Conservation (phyloP, 208 protist species). For the Phytomonas sp. region DNA sequence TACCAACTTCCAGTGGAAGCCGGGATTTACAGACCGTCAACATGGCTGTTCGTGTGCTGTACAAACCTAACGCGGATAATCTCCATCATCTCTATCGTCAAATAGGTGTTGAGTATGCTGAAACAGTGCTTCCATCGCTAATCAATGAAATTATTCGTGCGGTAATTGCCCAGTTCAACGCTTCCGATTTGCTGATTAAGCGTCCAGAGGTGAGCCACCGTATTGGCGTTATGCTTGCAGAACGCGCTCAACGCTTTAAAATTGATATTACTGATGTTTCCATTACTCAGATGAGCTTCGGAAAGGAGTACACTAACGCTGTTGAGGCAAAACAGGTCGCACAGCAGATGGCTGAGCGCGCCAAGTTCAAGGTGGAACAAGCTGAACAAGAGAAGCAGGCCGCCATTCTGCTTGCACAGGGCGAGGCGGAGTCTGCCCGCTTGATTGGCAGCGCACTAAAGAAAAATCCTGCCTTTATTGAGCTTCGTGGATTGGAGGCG, state of each 20-base stretch:
- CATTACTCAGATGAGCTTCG: constrained; percentile 96
- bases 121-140: constrained; percentile 97
- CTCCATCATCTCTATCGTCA: constrained; percentile 93
- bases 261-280: constrained; percentile 98
- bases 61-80: constrained; percentile 87
- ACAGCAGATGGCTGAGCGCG: constrained; percentile 94
- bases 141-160: constrained; percentile 98
- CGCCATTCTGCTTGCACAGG: constrained; percentile 88
- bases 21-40: constrained; percentile 98
- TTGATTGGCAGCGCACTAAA: constrained; percentile 87
- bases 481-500: constrained; percentile 90
- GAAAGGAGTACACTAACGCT: constrained; percentile 92
- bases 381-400: constrained; percentile 92
- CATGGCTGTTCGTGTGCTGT: constrained; percentile 97
- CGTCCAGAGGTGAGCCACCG: constrained; percentile 90
- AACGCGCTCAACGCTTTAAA: constrained; percentile 95
- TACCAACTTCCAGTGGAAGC: constrained; percentile 85
- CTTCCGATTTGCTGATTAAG: constrained; percentile 96
- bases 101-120: constrained; percentile 95
- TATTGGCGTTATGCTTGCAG: constrained; percentile 89
- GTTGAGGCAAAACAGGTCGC: constrained; percentile 96
- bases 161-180: constrained; percentile 99
- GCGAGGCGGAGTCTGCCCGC: constrained; percentile 88
- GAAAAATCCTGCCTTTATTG: constrained; percentile 87
- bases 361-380: constrained; percentile 93